Conservation (phyloP, 257 asterid genomes). For the Ligustrum vulgare region DNA sequence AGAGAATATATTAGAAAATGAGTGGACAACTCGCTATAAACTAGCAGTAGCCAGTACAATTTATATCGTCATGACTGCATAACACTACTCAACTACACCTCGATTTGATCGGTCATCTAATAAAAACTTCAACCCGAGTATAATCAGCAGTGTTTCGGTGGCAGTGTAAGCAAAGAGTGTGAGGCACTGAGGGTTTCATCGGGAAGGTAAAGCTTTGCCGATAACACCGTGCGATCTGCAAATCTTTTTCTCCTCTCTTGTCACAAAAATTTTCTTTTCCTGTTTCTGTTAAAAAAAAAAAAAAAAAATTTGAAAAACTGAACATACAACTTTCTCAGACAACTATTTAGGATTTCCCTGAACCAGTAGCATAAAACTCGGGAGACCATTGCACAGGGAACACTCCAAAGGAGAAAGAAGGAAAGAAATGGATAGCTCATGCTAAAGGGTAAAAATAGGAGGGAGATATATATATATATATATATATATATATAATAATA, state of each 20-base stretch:
- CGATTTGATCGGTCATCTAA: constrained; percentile 51
- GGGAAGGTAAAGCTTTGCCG: background rate
- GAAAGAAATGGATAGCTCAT: constrained; percentile 35
- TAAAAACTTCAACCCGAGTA: background rate
- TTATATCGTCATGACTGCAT: background rate
- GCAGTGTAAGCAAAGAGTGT: background rate
- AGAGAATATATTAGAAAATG: too few species aligned
- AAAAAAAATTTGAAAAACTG: too few species aligned
- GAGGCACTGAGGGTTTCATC: background rate
- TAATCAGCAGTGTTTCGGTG: background rate
- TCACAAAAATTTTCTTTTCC: background rate
- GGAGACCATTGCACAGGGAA: constrained; percentile 45
- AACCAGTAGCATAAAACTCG: constrained; percentile 78
- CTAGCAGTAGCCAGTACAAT: background rate
- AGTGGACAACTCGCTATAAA: too few species aligned
- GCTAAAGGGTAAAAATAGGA: constrained; percentile 26
- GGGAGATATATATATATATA: background rate
- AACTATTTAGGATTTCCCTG: constrained; percentile 59
- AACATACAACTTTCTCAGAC: background rate
- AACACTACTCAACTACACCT: constrained; percentile 35
- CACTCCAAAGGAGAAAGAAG: constrained; percentile 26
- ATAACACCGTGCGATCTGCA: background rate
- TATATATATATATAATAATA: background rate
- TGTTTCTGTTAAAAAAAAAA: background rate
- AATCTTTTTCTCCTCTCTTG: background rate